Base-by-base conservation (phyloP, 1,284 basidiomycete genomes). In the Pisolithus thermaeus region DNA sequence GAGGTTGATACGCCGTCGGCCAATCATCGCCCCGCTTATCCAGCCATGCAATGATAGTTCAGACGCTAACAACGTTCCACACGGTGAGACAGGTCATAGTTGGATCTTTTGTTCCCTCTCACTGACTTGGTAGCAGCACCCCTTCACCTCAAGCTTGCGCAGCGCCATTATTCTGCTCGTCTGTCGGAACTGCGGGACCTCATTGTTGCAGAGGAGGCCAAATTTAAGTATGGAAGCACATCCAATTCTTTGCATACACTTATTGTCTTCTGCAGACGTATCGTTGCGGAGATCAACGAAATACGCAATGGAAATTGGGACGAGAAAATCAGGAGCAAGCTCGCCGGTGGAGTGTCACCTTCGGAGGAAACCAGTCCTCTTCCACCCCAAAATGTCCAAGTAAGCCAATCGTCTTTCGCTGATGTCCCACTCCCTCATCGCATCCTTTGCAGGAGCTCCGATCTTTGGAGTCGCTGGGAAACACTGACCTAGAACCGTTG, bases 301-400 rank as follows among this genome's bases (percentile, higher is more conserved):
- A 87, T 93, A 58, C 81, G 83, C 30, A 72, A 76, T 12, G 90
- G 90, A 3, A 70, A 74, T 56, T 81, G 83, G 78, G 85, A 90
- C 59, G 72, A 75, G 47, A 74, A 71, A 59, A 76, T 84, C 25
- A 70, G 67, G 35, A 67, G 67, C 6, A 74, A 74, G 47, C 61
- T 83, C 37, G 61, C 63, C 18, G 62, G 61, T 16, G 50, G 49
- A 49, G 37, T 22, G 18, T 12, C 22, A 2, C 43, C 12, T 48
- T 35, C 56, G 47, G 57, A 56, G n/a, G 46, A 54, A 40, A 40
- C 53, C 4, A 56, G 53, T 32, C 4, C 30, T 16, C 47, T 38
- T 4, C 4, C 56, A 7, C 14, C 18, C 3, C 52, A 57, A 40
- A 39, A 27, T 3, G 4, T 30, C 25, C 22, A 40, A 47, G 62